Percentiles rank a stretch among this genome's conserved stretches.
phyloP scores from a whole-genome alignment of 305 asterid species.

The Rubia balearica region DNA sequence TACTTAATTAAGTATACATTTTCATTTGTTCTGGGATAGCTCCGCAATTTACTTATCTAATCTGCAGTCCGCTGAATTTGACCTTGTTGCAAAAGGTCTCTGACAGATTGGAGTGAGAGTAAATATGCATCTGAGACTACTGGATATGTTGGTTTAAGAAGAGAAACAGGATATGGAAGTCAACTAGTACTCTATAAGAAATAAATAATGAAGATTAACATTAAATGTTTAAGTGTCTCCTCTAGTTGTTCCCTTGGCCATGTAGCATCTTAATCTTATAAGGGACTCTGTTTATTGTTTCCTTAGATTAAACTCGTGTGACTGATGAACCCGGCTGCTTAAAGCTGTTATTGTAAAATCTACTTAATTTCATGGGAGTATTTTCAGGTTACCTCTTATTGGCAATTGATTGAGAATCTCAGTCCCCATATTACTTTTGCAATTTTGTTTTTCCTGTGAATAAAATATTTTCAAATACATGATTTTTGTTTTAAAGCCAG shows the following conservation, averaged over 20 bases:
- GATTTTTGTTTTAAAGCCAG: conserved; percentile 47
- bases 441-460: conserved; percentile 9
- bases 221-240: background rate
- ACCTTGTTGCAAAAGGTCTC: background rate
- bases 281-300: background rate
- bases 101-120: background rate
- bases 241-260: background rate
- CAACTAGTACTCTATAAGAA: background rate
- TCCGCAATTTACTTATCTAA: background rate
- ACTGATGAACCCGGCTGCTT: background rate
- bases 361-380: background rate
- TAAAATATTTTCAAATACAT: conserved; percentile 17
- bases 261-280: background rate
- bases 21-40: background rate
- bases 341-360: background rate
- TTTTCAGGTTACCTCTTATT: background rate
- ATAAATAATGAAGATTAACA: background rate
- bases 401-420: conserved; percentile 1
- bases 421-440: background rate
- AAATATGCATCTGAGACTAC: background rate
- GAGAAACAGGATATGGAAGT: background rate
- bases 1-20: background rate
- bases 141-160: background rate
- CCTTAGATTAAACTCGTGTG: background rate
- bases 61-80: background rate